A percentile compares a stretch with the other conserved stretches of the same genome.
Evolutionary conservation across 2,329 filamentous ascomycete genomes (phyloP).

Genomic region (Hypoxylon sp.): DNA sequence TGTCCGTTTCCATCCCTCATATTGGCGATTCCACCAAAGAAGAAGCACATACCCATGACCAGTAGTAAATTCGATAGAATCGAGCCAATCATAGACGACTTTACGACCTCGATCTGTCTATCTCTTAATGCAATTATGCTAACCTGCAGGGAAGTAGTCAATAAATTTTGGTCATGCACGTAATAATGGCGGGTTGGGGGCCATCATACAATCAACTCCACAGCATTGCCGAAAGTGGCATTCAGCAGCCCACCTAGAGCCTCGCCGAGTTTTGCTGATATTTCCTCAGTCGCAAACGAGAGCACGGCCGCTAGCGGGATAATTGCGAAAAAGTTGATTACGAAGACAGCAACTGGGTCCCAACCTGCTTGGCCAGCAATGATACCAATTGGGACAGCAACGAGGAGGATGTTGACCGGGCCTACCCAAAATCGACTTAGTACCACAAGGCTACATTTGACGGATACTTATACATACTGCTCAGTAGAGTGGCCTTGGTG

Average conservation of each 20-base stretch:
- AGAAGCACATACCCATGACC: slow-evolving; percentile 85
- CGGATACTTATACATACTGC: slow-evolving; percentile 63
- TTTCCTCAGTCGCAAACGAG: slow-evolving; percentile 84
- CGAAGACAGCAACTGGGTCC: slow-evolving; percentile 78
- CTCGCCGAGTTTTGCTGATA: slow-evolving; percentile 79
- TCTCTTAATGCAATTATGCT: slow-evolving; percentile 91
- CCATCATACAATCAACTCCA: slow-evolving; percentile 78
- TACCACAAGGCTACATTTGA: slow-evolving; percentile 17
- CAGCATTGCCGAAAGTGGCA: slow-evolving; percentile 84
- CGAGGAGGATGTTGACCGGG: slow-evolving; percentile 78
- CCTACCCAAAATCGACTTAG: slow-evolving; percentile 56
- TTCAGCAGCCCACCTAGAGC: slow-evolving; percentile 81
- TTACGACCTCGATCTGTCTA: slow-evolving; percentile 94
- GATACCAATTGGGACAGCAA: slow-evolving; percentile 82
- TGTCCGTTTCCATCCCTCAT: slow-evolving; percentile 69
- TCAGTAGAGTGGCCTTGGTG: slow-evolving; percentile 70
- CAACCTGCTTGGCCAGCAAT: slow-evolving; percentile 73
- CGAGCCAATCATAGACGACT: slow-evolving; percentile 96
- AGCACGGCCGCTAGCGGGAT: slow-evolving; percentile 81
- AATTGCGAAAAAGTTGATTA: slow-evolving; percentile 85
- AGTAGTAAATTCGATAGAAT: slow-evolving; percentile 95
- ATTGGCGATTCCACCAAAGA: slow-evolving; percentile 79
- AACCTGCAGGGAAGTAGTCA: slow-evolving; percentile 68
- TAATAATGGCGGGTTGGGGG: slow-evolving; percentile 34
- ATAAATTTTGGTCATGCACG: slow-evolving; percentile 35